These are phyloP conservation scores for Exophiala spinifera DNA, from an alignment of 2,329 filamentous ascomycete species.

Conservation along the genomic window DNA sequence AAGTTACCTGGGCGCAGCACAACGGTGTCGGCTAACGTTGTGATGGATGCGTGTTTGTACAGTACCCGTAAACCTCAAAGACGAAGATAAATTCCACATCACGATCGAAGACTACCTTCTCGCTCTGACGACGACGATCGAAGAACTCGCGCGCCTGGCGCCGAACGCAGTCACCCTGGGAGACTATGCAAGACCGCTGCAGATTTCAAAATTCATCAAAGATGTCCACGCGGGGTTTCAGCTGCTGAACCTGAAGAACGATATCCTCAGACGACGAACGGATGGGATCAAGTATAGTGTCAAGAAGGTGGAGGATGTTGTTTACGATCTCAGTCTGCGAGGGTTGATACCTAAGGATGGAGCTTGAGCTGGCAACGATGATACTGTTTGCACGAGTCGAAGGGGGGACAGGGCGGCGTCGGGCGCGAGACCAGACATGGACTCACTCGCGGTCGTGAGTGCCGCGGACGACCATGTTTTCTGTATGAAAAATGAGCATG, in stretches of 20 bases:
- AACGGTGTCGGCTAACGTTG: too few species aligned
- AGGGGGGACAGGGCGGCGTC: too few species aligned
- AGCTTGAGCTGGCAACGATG: too few species aligned
- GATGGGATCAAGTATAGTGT: slow-evolving; percentile 96
- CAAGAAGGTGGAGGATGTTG: slow-evolving; percentile 97
- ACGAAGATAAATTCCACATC: slow-evolving; percentile 81
- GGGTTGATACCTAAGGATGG: slow-evolving; percentile 64
- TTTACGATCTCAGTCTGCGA: slow-evolving; percentile 88
- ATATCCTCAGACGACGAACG: slow-evolving; percentile 78
- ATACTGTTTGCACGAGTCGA: too few species aligned
- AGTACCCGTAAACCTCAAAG: slow-evolving; percentile 88
- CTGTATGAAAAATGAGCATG: too few species aligned
- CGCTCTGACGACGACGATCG: slow-evolving; percentile 78
- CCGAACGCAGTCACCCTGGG: slow-evolving; percentile 92
- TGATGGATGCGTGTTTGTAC: not conserved
- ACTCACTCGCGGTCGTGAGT: too few species aligned
- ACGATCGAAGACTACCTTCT: slow-evolving; percentile 97
- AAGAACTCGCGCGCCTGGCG: slow-evolving; percentile 78
- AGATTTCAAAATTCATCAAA: slow-evolving; percentile 90
- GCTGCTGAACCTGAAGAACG: slow-evolving; percentile 95
- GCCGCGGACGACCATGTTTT: too few species aligned
- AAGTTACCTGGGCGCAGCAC: too few species aligned
- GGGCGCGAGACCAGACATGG: too few species aligned
- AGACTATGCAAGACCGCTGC: slow-evolving; percentile 78
- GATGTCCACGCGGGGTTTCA: slow-evolving; percentile 95